A percentile compares a stretch with the other conserved stretches of the same genome.
phyloP scores from a whole-genome alignment of 441 rosid species.

The Oxalis stricta region DNA sequence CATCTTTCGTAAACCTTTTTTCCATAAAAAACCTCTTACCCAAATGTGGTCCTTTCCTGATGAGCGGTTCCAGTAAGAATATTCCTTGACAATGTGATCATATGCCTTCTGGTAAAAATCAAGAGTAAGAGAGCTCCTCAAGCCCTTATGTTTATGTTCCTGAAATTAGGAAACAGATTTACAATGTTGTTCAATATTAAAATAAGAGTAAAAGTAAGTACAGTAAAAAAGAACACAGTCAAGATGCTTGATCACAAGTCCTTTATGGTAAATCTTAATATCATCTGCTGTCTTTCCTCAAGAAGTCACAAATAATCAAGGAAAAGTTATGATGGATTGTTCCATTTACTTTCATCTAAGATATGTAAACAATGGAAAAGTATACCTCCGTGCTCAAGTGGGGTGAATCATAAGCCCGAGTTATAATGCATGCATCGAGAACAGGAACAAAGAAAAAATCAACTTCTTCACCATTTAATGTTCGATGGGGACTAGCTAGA shows the following conservation, averaged over 20 bases:
- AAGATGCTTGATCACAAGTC: too few species aligned
- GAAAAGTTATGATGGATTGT: too few species aligned
- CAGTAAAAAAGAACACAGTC: background rate
- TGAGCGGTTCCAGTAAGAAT: slow-evolving; percentile 81
- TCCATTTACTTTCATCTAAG: background rate
- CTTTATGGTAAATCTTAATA: too few species aligned
- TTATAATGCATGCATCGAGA: slow-evolving; percentile 92
- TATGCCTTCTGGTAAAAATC: slow-evolving; percentile 74
- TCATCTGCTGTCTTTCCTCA: too few species aligned
- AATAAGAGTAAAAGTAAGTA: background rate
- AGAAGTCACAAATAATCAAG: background rate
- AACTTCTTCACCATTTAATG: slow-evolving; percentile 88
- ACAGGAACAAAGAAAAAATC: slow-evolving; percentile 95
- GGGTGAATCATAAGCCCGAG: slow-evolving; percentile 89
- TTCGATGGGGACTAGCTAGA: slow-evolving; percentile 69
- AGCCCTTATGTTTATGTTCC: slow-evolving; percentile 55
- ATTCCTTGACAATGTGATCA: slow-evolving; percentile 44
- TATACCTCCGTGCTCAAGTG: slow-evolving; percentile 67
- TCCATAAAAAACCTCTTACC: slow-evolving; percentile 47
- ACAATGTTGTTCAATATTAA: background rate
- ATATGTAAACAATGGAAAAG: slow-evolving; percentile 3
- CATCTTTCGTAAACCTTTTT: too few species aligned
- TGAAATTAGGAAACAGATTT: slow-evolving; percentile 20
- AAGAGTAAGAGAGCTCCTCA: slow-evolving; percentile 88
- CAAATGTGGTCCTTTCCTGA: slow-evolving; percentile 90